A percentile compares a stretch with the other conserved stretches of the same genome.
These are phyloP conservation scores for Mortierella polycephala DNA, from an alignment of 371 early-diverging fungal species.

Conservation along the genomic window DNA sequence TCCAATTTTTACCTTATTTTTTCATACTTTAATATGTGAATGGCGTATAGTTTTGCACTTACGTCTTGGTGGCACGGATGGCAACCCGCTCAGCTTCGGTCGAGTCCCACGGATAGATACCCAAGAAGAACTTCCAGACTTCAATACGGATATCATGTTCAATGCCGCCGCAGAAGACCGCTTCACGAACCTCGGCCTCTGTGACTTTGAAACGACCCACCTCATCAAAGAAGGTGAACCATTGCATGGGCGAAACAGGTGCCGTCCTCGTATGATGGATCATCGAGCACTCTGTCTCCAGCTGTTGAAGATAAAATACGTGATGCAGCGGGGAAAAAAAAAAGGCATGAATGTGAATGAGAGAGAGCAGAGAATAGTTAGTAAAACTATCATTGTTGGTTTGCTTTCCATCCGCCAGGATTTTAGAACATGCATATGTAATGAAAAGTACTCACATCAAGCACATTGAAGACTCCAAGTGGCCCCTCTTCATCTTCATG, in stretches of 20 bases:
- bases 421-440: not conserved
- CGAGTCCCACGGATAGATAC: constrained; percentile 87
- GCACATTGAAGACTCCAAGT: constrained; percentile 72
- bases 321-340: constrained; percentile 26
- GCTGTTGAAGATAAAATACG: no score
- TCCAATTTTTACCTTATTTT: not conserved
- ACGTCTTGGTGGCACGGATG: constrained; percentile 69
- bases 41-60: constrained; percentile 20
- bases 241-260: constrained; percentile 80
- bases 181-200: constrained; percentile 63
- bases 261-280: constrained; percentile 59
- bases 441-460: constrained; percentile 55
- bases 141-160: constrained; percentile 85
- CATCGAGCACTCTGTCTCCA: constrained; percentile 39
- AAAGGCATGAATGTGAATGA: constrained; percentile 37
- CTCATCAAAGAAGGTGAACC: constrained; percentile 77
- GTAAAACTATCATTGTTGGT: constrained; percentile 12
- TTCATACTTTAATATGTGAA: not conserved
- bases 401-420: no score
- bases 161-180: constrained; percentile 83
- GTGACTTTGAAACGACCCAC: constrained; percentile 67
- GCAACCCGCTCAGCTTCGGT: constrained; percentile 78
- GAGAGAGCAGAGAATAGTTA: constrained; percentile 17
- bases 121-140: constrained; percentile 91
- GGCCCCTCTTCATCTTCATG: constrained; percentile 64